Conservation (phyloP, 257 asterid species). For the Ilex asprella region DNA sequence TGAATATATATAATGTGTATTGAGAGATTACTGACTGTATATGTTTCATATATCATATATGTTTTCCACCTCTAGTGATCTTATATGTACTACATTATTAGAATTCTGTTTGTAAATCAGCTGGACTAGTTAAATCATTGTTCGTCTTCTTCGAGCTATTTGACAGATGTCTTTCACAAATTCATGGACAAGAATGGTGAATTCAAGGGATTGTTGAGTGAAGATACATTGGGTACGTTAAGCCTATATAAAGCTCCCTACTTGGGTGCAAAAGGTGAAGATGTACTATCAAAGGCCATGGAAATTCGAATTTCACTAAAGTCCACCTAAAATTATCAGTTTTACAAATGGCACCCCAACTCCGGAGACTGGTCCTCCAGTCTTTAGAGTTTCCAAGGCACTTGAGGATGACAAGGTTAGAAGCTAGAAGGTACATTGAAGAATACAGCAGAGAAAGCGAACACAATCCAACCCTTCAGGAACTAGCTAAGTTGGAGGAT, state of each 20-base stretch:
- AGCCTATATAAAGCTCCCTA: slow-evolving; percentile 65
- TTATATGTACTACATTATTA: no score
- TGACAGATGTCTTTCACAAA: slow-evolving; percentile 38
- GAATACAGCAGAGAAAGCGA: slow-evolving; percentile 26
- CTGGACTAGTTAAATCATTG: no score
- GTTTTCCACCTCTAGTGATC: no score
- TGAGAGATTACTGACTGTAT: no score
- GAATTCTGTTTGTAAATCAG: no score
- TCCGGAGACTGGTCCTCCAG: slow-evolving; percentile 18
- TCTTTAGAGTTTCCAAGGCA: slow-evolving; percentile 58
- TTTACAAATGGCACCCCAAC: slow-evolving; percentile 7
- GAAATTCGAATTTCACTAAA: slow-evolving; percentile 29
- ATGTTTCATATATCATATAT: no score
- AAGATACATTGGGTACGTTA: slow-evolving; percentile 38
- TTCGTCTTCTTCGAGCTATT: no score
- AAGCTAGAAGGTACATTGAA: slow-evolving; percentile 43
- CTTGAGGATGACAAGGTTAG: slow-evolving; percentile 55
- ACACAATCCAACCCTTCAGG: slow-evolving; percentile 24
- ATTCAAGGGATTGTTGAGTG: slow-evolving; percentile 27
- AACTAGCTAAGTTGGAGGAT: slow-evolving; percentile 48
- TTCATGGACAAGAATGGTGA: slow-evolving; percentile 39
- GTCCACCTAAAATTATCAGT: slow-evolving; percentile 21
- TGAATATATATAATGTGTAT: no score
- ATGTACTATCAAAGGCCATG: slow-evolving; percentile 39
- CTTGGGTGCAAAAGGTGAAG: slow-evolving; percentile 43